Percentiles rank a stretch among this genome's conserved stretches.
Conservation (phyloP, 2,329 filamentous ascomycete species). For the Trichoderma aggressivum region DNA sequence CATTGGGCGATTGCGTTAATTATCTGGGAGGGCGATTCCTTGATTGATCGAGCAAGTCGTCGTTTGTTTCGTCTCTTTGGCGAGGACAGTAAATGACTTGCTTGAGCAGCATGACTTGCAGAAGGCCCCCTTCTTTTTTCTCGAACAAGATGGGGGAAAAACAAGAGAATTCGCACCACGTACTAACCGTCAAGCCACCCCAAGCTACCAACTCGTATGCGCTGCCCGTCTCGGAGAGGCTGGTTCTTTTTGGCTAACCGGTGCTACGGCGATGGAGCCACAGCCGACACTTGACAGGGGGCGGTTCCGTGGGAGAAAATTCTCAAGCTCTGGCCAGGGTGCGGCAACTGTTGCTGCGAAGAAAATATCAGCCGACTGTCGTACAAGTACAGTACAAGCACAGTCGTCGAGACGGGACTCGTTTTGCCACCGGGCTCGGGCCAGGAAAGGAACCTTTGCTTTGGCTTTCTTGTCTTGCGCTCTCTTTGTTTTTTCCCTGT, state of each 20-base stretch:
- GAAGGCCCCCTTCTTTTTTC: neutral
- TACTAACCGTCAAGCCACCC: constrained; percentile 9
- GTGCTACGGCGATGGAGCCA: constrained; percentile 14
- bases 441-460: neutral
- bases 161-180: constrained; percentile 1
- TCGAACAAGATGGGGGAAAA: neutral
- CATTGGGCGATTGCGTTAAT: constrained; percentile 24
- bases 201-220: neutral
- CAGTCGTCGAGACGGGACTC: neutral
- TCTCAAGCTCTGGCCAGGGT: constrained; percentile 5
- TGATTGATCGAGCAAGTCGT: neutral
- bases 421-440: constrained; percentile 10
- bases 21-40: neutral
- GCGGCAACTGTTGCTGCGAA: neutral
- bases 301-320: constrained; percentile 13
- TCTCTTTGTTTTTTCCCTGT: constrained; percentile 3
- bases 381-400: neutral
- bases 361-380: constrained; percentile 7
- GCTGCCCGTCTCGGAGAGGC: constrained; percentile 16
- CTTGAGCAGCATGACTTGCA: constrained; percentile 10
- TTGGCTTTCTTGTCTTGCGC: neutral
- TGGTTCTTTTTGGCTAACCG: constrained; percentile 11
- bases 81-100: constrained; percentile 1
- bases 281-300: constrained; percentile 15
- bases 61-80: neutral